phyloP scores from a whole-genome alignment of 257 asterid species.

The Salvia hispanica region DNA sequence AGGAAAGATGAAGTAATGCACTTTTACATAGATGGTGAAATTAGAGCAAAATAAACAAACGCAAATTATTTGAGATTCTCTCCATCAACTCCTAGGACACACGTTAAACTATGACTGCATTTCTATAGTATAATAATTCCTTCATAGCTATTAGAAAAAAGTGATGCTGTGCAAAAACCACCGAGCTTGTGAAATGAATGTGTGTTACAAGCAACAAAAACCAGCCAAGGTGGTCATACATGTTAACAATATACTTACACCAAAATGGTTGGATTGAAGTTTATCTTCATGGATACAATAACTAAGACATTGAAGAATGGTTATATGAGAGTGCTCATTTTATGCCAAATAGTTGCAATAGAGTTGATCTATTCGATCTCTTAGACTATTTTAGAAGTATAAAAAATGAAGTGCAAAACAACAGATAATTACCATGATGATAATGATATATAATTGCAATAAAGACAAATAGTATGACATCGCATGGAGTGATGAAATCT shows the following conservation, averaged over 20 bases:
- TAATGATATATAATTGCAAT: too few species aligned
- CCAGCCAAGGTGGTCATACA: background rate
- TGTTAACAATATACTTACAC: background rate
- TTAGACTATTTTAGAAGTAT: slow-evolving; percentile 11
- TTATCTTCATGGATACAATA: background rate
- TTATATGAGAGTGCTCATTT: slow-evolving; percentile 1
- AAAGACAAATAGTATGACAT: background rate
- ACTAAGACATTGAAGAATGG: background rate
- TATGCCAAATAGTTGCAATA: background rate
- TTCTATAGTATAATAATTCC: too few species aligned
- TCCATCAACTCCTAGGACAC: too few species aligned
- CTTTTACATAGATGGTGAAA: too few species aligned
- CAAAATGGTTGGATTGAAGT: background rate
- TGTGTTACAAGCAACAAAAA: background rate
- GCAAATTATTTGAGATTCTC: too few species aligned
- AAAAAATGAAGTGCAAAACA: background rate
- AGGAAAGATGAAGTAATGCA: too few species aligned
- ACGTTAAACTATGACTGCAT: too few species aligned
- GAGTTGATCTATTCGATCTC: slow-evolving; percentile 9
- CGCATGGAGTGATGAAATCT: background rate
- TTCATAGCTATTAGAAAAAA: too few species aligned
- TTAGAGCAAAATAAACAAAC: too few species aligned
- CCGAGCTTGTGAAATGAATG: too few species aligned
- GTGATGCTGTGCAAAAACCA: too few species aligned
- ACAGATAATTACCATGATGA: background rate